Evolutionary conservation across 2,329 filamentous ascomycete genomes (phyloP).

Genomic region (Fusarium hainanense): DNA sequence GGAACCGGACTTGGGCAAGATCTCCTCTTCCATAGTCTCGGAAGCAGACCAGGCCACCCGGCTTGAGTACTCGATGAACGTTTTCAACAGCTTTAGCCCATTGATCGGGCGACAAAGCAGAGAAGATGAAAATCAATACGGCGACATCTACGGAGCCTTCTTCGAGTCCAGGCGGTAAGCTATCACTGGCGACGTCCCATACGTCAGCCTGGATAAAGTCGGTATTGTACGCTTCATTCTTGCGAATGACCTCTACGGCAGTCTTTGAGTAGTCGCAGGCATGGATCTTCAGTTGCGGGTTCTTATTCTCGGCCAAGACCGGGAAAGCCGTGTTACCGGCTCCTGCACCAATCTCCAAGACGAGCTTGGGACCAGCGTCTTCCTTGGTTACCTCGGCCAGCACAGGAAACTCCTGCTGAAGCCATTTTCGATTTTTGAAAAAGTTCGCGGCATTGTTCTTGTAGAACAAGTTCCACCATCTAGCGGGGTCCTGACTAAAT

Average conservation of each 20-base stretch:
- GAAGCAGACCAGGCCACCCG: constrained; percentile 93
- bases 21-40: constrained; percentile 97
- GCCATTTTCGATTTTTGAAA: constrained; percentile 98
- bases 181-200: constrained; percentile 85
- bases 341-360: constrained; percentile 93
- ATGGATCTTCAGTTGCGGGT: constrained; percentile 83
- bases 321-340: constrained; percentile 98
- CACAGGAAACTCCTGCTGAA: constrained; percentile 94
- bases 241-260: constrained; percentile 91
- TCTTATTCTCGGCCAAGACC: constrained; percentile 84
- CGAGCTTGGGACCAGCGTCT: constrained; percentile 73
- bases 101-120: constrained; percentile 84
- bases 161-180: constrained; percentile 79
- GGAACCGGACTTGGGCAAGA: constrained; percentile 95
- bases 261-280: constrained; percentile 97
- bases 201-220: constrained; percentile 86
- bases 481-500: constrained; percentile 90
- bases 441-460: constrained; percentile 98
- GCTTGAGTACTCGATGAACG: constrained; percentile 84
- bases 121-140: constrained; percentile 97
- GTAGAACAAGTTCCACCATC: constrained; percentile 99
- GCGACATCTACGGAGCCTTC: constrained; percentile 90
- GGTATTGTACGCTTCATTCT: constrained; percentile 78
- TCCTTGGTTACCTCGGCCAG: constrained; percentile 79
- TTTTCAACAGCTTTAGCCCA: constrained; percentile 87